Evolutionary conservation across 176 grass and related monocot genomes (phyloP).

Genomic region (Aegilops sharonensis): DNA sequence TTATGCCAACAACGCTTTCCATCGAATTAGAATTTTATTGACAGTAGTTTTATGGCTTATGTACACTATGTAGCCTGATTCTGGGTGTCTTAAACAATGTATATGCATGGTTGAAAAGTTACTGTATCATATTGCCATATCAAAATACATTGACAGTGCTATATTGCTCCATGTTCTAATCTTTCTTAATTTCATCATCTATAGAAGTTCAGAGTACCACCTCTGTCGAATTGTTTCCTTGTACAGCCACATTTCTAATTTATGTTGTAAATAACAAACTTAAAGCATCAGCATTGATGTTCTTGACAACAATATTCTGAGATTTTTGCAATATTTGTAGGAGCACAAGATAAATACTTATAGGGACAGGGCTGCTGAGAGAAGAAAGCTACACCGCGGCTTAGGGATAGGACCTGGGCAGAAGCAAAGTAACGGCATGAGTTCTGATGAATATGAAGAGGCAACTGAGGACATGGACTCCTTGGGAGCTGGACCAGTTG

Average conservation of each 20-base stretch:
- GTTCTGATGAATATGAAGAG: constrained; percentile 38
- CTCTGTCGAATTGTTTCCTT: constrained; percentile 11
- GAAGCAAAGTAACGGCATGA: constrained; percentile 29
- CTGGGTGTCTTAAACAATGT: neutral
- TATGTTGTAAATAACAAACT: neutral
- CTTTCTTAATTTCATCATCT: neutral
- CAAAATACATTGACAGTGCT: neutral
- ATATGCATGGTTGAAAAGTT: neutral
- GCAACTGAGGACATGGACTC: constrained; percentile 35
- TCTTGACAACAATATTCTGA: constrained; percentile 18
- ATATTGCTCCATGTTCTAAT: constrained; percentile 22
- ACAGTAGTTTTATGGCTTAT: neutral
- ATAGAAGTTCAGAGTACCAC: neutral
- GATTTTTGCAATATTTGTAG: constrained; percentile 36
- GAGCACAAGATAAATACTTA: constrained; percentile 49
- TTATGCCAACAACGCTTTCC: neutral
- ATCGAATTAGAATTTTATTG: neutral
- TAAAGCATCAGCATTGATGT: neutral
- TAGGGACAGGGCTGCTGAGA: constrained; percentile 88
- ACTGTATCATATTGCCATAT: neutral
- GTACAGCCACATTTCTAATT: neutral
- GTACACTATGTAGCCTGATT: constrained; percentile 10
- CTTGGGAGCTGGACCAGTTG: constrained; percentile 46
- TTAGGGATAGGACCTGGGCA: constrained; percentile 73
- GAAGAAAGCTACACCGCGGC: constrained; percentile 65